Evolutionary conservation across 2,329 filamentous ascomycete genomes (phyloP).

Genomic region (Trichoderma sp.): DNA sequence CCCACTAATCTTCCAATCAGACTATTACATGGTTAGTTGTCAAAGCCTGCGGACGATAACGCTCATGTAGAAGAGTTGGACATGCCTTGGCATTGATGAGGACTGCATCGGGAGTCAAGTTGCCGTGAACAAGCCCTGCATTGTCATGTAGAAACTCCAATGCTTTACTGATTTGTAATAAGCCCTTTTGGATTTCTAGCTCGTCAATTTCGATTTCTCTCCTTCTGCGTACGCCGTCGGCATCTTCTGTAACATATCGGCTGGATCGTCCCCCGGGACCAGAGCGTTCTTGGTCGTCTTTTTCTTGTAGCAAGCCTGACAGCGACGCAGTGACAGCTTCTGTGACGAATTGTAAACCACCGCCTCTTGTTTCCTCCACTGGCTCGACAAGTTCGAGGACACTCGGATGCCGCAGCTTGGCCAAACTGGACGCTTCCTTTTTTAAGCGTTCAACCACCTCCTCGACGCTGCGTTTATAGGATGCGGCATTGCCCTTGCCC

Average conservation of each 20-base stretch:
- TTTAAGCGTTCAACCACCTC: constrained; percentile 89
- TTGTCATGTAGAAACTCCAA: constrained; percentile 95
- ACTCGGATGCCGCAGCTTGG: constrained; percentile 84
- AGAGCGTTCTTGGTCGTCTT: constrained; percentile 77
- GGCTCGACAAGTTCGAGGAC: constrained; percentile 91
- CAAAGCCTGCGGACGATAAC: background rate
- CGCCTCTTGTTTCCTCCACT: constrained; percentile 87
- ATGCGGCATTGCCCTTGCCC: constrained; percentile 51
- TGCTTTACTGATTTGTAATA: constrained; percentile 89
- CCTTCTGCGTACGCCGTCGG: constrained; percentile 68
- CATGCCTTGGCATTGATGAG: constrained; percentile 87
- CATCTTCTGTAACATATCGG: constrained; percentile 77
- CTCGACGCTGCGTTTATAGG: constrained; percentile 77
- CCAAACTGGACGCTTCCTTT: constrained; percentile 86
- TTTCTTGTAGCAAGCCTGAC: constrained; percentile 75
- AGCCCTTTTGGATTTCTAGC: constrained; percentile 93
- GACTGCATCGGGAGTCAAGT: constrained; percentile 89
- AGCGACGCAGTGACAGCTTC: constrained; percentile 90
- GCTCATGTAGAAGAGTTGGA: constrained; percentile 17
- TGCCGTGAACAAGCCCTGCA: constrained; percentile 88
- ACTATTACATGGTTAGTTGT: constrained; percentile 49
- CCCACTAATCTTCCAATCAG: constrained; percentile 98
- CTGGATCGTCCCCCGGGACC: constrained; percentile 68
- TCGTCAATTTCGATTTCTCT: constrained; percentile 93
- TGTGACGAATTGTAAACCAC: constrained; percentile 92